Conservation (phyloP, 495 filamentous ascomycete genomes). For the Daldinia caldariorum region DNA sequence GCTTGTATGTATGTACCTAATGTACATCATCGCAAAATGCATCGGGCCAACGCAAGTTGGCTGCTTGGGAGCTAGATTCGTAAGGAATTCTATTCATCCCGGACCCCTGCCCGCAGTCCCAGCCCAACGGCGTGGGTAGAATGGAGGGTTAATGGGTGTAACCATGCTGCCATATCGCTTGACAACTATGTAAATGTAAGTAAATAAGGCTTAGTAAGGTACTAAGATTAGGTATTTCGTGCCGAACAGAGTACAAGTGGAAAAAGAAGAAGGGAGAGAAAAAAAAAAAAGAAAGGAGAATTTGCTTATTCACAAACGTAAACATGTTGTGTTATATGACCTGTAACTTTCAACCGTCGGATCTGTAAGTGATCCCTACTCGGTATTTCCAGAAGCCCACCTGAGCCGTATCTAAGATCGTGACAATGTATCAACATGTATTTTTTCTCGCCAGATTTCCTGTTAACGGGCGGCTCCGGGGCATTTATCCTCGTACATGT, state of each 20-base stretch:
- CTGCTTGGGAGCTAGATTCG: constrained; percentile 25
- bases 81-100: constrained; percentile 32
- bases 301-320: constrained; percentile 33
- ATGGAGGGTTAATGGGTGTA: constrained; percentile 40
- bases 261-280: neutral
- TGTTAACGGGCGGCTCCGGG: constrained; percentile 31
- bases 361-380: constrained; percentile 24
- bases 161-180: constrained; percentile 36
- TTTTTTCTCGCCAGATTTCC: constrained; percentile 1
- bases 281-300: constrained; percentile 1
- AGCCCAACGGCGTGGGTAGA: constrained; percentile 45
- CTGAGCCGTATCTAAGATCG: constrained; percentile 19
- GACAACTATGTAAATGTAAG: constrained; percentile 5
- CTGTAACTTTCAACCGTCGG: constrained; percentile 30
- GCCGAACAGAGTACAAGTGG: neutral
- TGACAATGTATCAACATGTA: neutral
- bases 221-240: neutral
- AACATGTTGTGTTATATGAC: constrained; percentile 35
- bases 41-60: constrained; percentile 11
- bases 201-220: constrained; percentile 39
- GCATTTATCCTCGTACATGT: constrained; percentile 2
- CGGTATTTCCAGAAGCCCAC: constrained; percentile 26
- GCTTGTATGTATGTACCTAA: constrained; percentile 16
- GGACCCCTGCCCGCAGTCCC: constrained; percentile 41
- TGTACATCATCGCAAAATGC: constrained; percentile 28